A percentile compares a stretch with the other conserved stretches of the same genome.
phyloP scores from a whole-genome alignment of 129 eudicot genomes.

The Rutidosis leptorrhynchoides region DNA sequence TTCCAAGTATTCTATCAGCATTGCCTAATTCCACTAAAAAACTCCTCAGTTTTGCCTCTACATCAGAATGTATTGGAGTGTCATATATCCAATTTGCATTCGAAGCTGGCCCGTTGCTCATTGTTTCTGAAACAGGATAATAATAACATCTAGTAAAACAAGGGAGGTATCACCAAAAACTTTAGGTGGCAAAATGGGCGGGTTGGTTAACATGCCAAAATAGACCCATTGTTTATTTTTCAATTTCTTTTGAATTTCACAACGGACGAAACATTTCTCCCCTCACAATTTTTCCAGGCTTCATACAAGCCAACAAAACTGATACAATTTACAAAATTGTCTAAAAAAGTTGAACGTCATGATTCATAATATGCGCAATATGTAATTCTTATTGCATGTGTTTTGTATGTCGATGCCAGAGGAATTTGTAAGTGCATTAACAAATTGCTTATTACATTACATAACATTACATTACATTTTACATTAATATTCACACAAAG shows the following conservation, averaged over 20 bases:
- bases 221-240: background rate
- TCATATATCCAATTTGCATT: slow-evolving; percentile 60
- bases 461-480: background rate
- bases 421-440: background rate
- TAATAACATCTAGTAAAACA: background rate
- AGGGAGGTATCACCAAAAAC: background rate
- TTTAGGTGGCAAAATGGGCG: background rate
- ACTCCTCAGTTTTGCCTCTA: slow-evolving; percentile 68
- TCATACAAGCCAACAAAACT: background rate
- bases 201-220: background rate
- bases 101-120: slow-evolving; percentile 43
- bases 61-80: slow-evolving; percentile 61
- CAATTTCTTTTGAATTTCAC: background rate
- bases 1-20: slow-evolving; percentile 77
- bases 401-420: background rate
- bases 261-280: background rate
- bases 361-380: background rate
- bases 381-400: background rate
- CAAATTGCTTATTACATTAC: background rate
- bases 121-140: slow-evolving; percentile 46
- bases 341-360: background rate
- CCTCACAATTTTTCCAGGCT: background rate
- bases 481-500: background rate
- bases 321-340: background rate
- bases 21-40: slow-evolving; percentile 67